These are phyloP conservation scores for Sclerotinia spermophila DNA, from an alignment of 2,329 filamentous ascomycete species.

Conservation along the genomic window DNA sequence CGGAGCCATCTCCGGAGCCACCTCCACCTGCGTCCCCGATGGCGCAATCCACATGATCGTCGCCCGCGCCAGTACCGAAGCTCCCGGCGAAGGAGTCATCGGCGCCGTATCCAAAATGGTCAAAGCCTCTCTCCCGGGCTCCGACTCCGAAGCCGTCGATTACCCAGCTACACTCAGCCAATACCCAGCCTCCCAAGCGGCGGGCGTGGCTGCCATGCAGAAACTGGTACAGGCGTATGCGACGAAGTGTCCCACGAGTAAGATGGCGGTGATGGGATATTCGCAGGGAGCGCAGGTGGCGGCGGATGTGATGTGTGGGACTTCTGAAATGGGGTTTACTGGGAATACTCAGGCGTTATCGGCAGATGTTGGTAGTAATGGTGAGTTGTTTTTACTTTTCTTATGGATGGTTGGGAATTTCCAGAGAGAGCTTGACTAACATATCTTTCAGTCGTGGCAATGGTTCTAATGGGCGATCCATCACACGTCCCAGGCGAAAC, in stretches of 20 bases:
- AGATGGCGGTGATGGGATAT: slow-evolving; percentile 32
- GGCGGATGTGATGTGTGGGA: slow-evolving; percentile 34
- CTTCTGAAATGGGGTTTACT: neutral
- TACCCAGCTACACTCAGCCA: slow-evolving; percentile 35
- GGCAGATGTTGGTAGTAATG: neutral
- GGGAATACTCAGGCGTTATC: slow-evolving; percentile 20
- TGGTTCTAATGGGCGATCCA: slow-evolving; percentile 41
- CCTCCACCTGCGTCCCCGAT: neutral
- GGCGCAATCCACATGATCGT: slow-evolving; percentile 38
- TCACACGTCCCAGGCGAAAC: slow-evolving; percentile 33
- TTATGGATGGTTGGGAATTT: too few relatives aligned
- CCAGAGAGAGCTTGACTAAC: slow-evolving; percentile 5
- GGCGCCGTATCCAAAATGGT: slow-evolving; percentile 37
- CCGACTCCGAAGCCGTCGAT: slow-evolving; percentile 37
- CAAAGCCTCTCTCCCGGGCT: slow-evolving; percentile 34
- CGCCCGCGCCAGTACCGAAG: slow-evolving; percentile 38
- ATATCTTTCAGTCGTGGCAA: slow-evolving; percentile 32
- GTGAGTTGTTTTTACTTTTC: neutral
- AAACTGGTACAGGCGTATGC: slow-evolving; percentile 35
- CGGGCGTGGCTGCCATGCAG: slow-evolving; percentile 36
- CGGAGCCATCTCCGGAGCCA: neutral
- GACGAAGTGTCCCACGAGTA: slow-evolving; percentile 30
- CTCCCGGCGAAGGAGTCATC: slow-evolving; percentile 37
- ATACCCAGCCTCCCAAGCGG: slow-evolving; percentile 33
- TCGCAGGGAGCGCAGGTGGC: slow-evolving; percentile 34